Base-by-base conservation (phyloP, 1,284 basidiomycete species). In the Microstroma glucosiphilum region DNA sequence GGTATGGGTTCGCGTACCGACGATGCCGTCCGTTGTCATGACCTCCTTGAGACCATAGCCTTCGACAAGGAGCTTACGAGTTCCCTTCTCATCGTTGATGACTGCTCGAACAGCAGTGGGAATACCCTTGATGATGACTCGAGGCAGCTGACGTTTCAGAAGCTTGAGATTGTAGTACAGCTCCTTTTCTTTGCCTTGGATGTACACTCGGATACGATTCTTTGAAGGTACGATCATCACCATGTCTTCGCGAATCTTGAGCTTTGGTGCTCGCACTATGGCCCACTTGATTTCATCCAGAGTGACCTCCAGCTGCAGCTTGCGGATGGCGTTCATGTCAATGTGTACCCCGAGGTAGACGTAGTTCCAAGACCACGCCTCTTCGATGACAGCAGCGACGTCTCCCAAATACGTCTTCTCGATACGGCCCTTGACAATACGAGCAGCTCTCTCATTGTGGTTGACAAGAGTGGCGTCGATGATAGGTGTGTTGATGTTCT, bases 1-100 rank as follows among this genome's bases (percentile, higher is more conserved):
- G 2, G 93, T 94, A 23, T 90, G 88, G 7, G 96, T 96, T 68
- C 89, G 84, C 73, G 90, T 88, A 46, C 94, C 94, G 60, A 96
- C 83, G 60, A 99, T 91, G 73, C 93, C 94, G 81, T 96, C 93
- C 0, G 92, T 96, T 25, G 86, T 89, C 96, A 99, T 98, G 73
- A 96, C 94, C 75, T 91, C 90, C 73, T 91, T 88, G 64, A 99
- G 82, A n/a, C 96, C 96, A 80, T 98, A 96, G 9, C 96, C 96
- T 83, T 97, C 77, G 3, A 78, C 76, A 6, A 76, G 69, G 13
- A 79, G 66, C 60, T 79, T 77, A 40, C 73, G 69, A 41, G 64
- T 65, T 40, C 73, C 72, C 70, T 78, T 78, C 43, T 78, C 77
- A 63, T 77, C 72, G 57, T 69, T 73, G 46, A 79, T 77, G 37